Base-by-base conservation (phyloP, 2,329 filamentous ascomycete species). In the Microthyrium microscopicum region DNA sequence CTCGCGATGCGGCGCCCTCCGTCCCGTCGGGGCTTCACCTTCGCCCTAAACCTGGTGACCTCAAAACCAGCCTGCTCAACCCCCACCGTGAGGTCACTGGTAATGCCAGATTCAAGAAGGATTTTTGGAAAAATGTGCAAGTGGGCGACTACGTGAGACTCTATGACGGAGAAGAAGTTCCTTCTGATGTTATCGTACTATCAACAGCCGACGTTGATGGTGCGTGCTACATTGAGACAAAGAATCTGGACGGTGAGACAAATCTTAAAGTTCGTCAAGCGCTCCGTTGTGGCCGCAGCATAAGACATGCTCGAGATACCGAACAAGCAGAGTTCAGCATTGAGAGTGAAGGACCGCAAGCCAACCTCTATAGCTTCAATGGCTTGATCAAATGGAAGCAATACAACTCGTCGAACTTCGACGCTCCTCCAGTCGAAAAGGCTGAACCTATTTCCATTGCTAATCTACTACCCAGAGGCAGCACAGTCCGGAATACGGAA, bases 111-210 rank as follows among this genome's bases (percentile, higher is more conserved):
- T 98, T 98, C 58, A 87, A 92, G 54, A 80, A 77, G 45, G 85
- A 94, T 48, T 75, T 73, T 27, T 98, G 89, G 89, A 98, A 98
- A 58, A 92, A 75, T 46, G 68, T 98, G 11, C 76, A 85, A 46
- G 89, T 98, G 6, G 89, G 89, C 30, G 89, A 98, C 54, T 95
- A 93, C 55, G 77, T 98, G 35, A 82, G 91, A 43, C 70, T 98
- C 32, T 95, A 94, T 59, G 94, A 91, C 47, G 80, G 93, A 44
- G 89, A 98, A 48, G 84, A 92, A 45, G 73, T 98, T 17, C 91
- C 89, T 2, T 87, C 89, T 30, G 89, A 98, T 55, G 64, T 98
- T 29, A 77, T 95, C 30, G 79, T 98, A 27, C 60, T 98, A 17
- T 81, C 89, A 3, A 95, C 89, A 1, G 93, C 89, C 3, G 89